A percentile compares a stretch with the other conserved stretches of the same genome.
Evolutionary conservation across 2,329 filamentous ascomycete genomes (phyloP).

Genomic region (Emergomyces pasteurianus): DNA sequence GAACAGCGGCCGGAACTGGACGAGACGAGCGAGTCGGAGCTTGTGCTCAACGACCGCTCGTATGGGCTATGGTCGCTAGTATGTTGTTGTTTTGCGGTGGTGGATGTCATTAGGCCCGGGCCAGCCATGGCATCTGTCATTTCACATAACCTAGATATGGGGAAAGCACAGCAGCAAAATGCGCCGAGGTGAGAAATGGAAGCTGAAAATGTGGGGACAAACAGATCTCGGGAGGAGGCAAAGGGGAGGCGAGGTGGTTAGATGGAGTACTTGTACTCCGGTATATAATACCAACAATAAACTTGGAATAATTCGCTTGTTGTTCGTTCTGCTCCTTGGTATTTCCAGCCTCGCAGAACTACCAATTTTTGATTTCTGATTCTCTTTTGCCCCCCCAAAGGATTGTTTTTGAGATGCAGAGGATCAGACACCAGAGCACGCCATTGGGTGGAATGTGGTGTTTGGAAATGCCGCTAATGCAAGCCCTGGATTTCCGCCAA

Average conservation of each 20-base stretch:
- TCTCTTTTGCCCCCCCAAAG: too few relatives aligned
- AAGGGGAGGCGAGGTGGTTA: too few relatives aligned
- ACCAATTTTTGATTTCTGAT: too few relatives aligned
- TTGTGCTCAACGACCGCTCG: not conserved
- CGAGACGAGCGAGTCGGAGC: not conserved
- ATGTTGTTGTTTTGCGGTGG: not conserved
- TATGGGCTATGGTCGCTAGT: not conserved
- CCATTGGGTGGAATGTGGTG: not conserved
- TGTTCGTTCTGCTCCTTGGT: too few relatives aligned
- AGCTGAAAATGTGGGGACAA: too few relatives aligned
- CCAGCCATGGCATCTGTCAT: not conserved
- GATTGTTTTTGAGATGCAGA: not conserved
- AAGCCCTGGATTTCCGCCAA: not conserved
- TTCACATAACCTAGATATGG: too few relatives aligned
- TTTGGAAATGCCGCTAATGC: not conserved
- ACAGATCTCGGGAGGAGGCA: too few relatives aligned
- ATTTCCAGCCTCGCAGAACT: too few relatives aligned
- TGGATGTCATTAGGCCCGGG: not conserved
- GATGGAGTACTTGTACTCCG: too few relatives aligned
- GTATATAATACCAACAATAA: too few relatives aligned
- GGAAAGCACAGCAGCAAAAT: not conserved
- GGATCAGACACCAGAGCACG: not conserved
- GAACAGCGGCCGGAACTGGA: not conserved
- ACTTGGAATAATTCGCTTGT: too few relatives aligned
- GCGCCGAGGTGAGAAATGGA: not conserved